Conservation (phyloP, 1,284 basidiomycete species). For the Ganoderma lucidum region DNA sequence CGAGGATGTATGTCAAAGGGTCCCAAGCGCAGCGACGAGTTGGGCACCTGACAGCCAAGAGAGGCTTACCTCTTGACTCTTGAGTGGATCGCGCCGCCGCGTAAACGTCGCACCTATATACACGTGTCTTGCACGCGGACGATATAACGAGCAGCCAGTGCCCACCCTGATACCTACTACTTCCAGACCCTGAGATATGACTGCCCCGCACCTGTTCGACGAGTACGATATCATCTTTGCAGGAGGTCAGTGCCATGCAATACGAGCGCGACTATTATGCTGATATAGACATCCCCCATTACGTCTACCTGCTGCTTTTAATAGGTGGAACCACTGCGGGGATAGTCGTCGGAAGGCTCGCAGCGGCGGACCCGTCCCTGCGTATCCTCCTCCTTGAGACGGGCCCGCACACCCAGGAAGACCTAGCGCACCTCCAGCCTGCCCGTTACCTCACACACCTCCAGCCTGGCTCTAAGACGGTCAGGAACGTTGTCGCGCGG, state of each 20-base stretch:
- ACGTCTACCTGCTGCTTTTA: too few species aligned
- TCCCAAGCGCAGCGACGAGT: neutral
- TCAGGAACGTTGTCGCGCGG: conserved; percentile 28
- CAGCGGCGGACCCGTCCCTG: conserved; percentile 48
- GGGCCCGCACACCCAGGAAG: conserved; percentile 45
- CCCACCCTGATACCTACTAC: neutral
- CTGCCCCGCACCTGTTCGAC: neutral
- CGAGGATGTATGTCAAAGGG: neutral
- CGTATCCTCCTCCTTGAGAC: conserved; percentile 53
- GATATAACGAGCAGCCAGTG: neutral
- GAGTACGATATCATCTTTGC: conserved; percentile 57
- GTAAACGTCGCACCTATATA: neutral
- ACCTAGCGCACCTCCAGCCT: conserved; percentile 42
- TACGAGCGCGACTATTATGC: conserved; percentile 18
- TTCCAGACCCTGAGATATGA: conserved; percentile 24
- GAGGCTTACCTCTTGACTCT: neutral
- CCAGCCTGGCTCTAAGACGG: conserved; percentile 33
- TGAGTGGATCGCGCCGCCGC: neutral
- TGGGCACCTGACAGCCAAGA: neutral
- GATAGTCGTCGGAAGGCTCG: conserved; percentile 50
- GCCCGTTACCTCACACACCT: conserved; percentile 41
- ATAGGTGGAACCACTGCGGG: conserved; percentile 53
- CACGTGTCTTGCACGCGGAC: neutral
- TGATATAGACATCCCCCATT: neutral
- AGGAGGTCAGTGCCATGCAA: conserved; percentile 44